phyloP scores from a whole-genome alignment of 768 basidiomycete genomes.

The Epithele typhae region DNA sequence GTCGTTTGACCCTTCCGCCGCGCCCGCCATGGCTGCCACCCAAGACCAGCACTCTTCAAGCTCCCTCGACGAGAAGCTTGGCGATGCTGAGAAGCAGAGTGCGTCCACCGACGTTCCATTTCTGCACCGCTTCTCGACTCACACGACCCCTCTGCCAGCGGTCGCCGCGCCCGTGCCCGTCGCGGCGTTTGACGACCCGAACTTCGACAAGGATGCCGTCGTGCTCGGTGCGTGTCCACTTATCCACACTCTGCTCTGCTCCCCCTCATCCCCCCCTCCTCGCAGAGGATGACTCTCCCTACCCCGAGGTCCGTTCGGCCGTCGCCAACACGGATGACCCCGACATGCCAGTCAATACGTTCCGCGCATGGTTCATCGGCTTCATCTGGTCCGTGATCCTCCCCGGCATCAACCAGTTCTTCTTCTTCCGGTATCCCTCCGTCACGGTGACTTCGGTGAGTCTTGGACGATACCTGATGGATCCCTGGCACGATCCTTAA shows the following conservation, averaged over 20 bases:
- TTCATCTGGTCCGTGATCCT: constrained; percentile 51
- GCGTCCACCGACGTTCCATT: background rate
- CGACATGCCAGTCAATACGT: constrained; percentile 31
- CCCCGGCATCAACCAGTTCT: constrained; percentile 76
- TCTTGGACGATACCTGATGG: background rate
- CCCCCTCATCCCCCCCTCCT: background rate
- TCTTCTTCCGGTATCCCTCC: constrained; percentile 65
- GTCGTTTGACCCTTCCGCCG: constrained; percentile 1
- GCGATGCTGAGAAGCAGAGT: constrained; percentile 19
- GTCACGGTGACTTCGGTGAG: constrained; percentile 26
- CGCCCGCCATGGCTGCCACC: constrained; percentile 1
- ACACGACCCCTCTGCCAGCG: background rate
- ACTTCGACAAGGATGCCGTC: constrained; percentile 27
- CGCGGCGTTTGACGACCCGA: constrained; percentile 30
- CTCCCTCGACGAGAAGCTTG: constrained; percentile 17
- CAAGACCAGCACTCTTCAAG: background rate
- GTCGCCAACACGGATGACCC: constrained; percentile 48
- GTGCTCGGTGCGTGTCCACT: constrained; percentile 16
- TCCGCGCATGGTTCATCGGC: constrained; percentile 36
- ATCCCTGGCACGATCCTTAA: background rate
- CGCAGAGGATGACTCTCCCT: constrained; percentile 45
- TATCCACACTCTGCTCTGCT: no score
- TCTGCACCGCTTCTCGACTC: background rate
- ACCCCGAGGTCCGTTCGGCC: constrained; percentile 49
- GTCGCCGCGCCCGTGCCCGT: constrained; percentile 11